Evolutionary conservation across 2,329 filamentous ascomycete species (phyloP).

Genomic region (Annulohypoxylon truncatum): DNA sequence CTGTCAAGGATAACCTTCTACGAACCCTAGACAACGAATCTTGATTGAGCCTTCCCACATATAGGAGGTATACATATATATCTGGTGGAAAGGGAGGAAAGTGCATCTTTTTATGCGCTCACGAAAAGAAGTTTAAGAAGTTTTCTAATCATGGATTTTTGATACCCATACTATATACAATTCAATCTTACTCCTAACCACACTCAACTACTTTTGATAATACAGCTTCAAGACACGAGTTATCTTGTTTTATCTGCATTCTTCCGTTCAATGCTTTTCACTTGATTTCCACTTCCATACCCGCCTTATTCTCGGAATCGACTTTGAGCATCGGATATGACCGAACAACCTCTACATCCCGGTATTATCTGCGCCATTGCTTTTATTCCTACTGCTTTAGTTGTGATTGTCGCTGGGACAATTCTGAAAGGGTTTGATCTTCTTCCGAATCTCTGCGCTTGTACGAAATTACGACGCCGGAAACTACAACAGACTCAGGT

Average conservation of each 20-base stretch:
- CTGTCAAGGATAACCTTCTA: conserved; percentile 68
- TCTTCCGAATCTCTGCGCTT: conserved; percentile 20
- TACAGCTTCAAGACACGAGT: conserved; percentile 23
- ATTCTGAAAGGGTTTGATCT: conserved; percentile 47
- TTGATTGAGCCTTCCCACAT: conserved; percentile 35
- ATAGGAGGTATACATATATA: conserved; percentile 13
- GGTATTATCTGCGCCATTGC: conserved; percentile 42
- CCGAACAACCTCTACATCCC: conserved; percentile 36
- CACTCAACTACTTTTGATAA: conserved; percentile 2
- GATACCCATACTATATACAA: conserved; percentile 34
- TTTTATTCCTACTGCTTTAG: conserved; percentile 51
- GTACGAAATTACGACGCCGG: conserved; percentile 10
- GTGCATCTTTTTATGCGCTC: conserved; percentile 18
- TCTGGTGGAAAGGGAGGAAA: conserved; percentile 17
- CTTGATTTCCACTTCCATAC: conserved; percentile 37
- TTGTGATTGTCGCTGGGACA: conserved; percentile 51
- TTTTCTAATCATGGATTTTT: conserved; percentile 23
- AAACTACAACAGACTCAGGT: not conserved
- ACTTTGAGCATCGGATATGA: conserved; percentile 43
- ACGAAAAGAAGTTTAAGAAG: not conserved
- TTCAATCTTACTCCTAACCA: conserved; percentile 7
- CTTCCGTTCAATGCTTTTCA: conserved; percentile 28
- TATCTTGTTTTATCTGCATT: conserved; percentile 36
- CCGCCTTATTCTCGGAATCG: conserved; percentile 30
- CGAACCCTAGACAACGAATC: conserved; percentile 59